Evolutionary conservation across 371 early-diverging fungal species (phyloP), one percentile per base, ranked within the genome.

Genomic region (Neoconidiobolus thromboides): DNA sequence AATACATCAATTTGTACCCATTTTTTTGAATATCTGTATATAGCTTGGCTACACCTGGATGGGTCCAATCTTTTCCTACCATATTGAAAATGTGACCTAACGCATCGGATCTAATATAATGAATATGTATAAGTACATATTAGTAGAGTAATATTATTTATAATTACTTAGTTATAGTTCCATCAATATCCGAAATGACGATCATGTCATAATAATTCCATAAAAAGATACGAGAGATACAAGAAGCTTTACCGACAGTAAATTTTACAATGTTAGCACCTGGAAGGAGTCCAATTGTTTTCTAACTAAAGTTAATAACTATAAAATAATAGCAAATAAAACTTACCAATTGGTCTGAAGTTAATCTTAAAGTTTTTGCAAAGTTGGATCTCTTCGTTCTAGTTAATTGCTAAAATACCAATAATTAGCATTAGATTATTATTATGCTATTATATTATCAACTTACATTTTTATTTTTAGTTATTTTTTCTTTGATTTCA

Each of bases 31-130:
- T 94, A 67, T 89, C 91, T 4, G 93, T 89, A 73, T 91, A 98
- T 43, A 99, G 76, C 61, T 87, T 86, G 51, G 99, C 98, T 2
- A 99, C 90, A 5, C 99, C 98, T 6, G 76, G 68, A 68, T 99
- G 99, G 2, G 98, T 98, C 98, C 98, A 99, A 71, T 99, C 99
- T 68, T 84, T 88, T 41, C 99, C 99, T 46, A 97, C 92, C 85
- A 94, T 89, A 40, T 90, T 90, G 69, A 94, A 96, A 5, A 99
- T 74, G 65, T 98, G 98, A 1, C 99, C 99, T 49, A 94, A 73
- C 0, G 91, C 88, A 68, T 99, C 99, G 1, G 93, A 98, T 0
- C 99, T 98, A 41, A 91, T 91, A 68, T 85, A 88, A 89, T 36
- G 93, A 93, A 50, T 83, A 80, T 47, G 85, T 75, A 26, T 67